Percentiles rank a stretch among this genome's conserved stretches.
Evolutionary conservation across 768 basidiomycete species (phyloP).

Genomic region (Glaciozyma martinii): DNA sequence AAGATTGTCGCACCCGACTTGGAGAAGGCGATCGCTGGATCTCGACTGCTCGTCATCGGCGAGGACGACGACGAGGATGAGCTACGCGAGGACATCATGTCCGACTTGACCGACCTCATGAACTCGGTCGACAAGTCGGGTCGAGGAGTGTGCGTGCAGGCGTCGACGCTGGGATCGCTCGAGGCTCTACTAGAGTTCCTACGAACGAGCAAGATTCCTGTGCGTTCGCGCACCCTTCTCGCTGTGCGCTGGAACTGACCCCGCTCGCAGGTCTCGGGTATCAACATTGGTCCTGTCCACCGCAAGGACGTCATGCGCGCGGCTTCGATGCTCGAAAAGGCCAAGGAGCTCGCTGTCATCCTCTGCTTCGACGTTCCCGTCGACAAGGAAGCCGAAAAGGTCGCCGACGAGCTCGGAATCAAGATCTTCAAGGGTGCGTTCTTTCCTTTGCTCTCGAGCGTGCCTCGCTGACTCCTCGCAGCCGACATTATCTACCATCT

Average conservation of each 20-base stretch:
- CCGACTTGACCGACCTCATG: constrained; percentile 76
- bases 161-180: constrained; percentile 90
- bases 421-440: constrained; percentile 77
- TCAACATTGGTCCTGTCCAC: constrained; percentile 95
- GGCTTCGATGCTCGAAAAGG: constrained; percentile 88
- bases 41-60: constrained; percentile 79
- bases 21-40: constrained; percentile 96
- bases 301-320: constrained; percentile 89
- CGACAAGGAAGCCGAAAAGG: constrained; percentile 81
- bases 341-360: constrained; percentile 87
- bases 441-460: not conserved
- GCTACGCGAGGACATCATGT: constrained; percentile 89
- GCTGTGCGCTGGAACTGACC: not conserved
- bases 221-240: constrained; percentile 1
- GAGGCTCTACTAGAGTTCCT: constrained; percentile 96
- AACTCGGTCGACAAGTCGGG: constrained; percentile 90
- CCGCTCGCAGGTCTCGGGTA: constrained; percentile 59
- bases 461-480: constrained; percentile 38
- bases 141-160: constrained; percentile 94
- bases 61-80: constrained; percentile 97
- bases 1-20: constrained; percentile 91
- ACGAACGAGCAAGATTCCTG: constrained; percentile 83
- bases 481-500: constrained; percentile 98
- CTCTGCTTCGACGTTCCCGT: constrained; percentile 93
- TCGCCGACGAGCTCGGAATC: constrained; percentile 92